phyloP scores from a whole-genome alignment of 768 basidiomycete species.

The Boletales sp. region DNA sequence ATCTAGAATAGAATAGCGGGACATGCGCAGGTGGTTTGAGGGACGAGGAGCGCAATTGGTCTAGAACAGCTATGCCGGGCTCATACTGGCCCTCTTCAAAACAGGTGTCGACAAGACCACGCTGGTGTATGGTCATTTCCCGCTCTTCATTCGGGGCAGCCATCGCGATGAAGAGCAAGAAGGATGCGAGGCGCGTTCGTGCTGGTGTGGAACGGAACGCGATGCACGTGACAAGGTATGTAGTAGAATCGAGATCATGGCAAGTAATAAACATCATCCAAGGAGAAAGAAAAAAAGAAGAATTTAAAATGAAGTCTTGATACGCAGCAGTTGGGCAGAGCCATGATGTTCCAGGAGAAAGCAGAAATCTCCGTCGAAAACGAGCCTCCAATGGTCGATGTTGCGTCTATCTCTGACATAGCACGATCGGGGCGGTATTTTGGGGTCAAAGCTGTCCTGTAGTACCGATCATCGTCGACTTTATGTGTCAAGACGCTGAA shows the following conservation, averaged over 20 bases:
- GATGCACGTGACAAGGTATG: slow-evolving; percentile 17
- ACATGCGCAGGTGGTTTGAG: slow-evolving; percentile 60
- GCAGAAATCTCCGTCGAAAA: not conserved
- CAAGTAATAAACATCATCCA: too few species aligned
- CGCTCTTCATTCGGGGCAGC: slow-evolving; percentile 27
- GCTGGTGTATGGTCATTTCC: slow-evolving; percentile 47
- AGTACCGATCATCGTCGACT: slow-evolving; percentile 3
- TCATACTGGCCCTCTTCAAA: slow-evolving; percentile 79
- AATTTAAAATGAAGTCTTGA: not conserved
- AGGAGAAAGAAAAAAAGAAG: too few species aligned
- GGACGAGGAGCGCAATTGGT: slow-evolving; percentile 56
- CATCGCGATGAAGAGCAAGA: slow-evolving; percentile 3
- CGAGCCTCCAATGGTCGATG: not conserved
- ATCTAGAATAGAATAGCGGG: slow-evolving; percentile 6
- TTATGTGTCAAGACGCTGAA: not conserved
- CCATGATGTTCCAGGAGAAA: not conserved
- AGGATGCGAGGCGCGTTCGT: slow-evolving; percentile 5
- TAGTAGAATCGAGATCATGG: too few species aligned
- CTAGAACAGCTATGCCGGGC: slow-evolving; percentile 58
- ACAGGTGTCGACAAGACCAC: slow-evolving; percentile 63
- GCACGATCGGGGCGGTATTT: slow-evolving; percentile 1
- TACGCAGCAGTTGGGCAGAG: not conserved
- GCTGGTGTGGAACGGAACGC: slow-evolving; percentile 13
- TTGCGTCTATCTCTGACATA: too few species aligned
- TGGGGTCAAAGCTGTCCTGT: slow-evolving; percentile 1